phyloP scores from a whole-genome alignment of 495 filamentous ascomycete genomes.

The Aspergillus asperescens region DNA sequence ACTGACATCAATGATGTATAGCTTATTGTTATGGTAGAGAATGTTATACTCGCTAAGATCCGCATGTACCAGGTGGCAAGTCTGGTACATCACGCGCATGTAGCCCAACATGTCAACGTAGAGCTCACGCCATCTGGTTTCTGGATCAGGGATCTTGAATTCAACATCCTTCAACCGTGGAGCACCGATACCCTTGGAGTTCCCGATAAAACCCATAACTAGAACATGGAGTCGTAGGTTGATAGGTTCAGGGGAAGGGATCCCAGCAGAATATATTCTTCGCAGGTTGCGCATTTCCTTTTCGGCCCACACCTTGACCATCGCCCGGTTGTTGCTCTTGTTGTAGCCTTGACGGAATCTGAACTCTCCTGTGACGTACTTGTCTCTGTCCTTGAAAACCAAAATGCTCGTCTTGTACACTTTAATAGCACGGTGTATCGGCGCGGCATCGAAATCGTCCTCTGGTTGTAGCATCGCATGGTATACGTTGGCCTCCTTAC shows the following conservation, averaged over 20 bases:
- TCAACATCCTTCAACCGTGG: conserved; percentile 76
- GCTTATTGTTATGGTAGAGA: conserved; percentile 74
- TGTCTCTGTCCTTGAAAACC: conserved; percentile 94
- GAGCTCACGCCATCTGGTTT: conserved; percentile 61
- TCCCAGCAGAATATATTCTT: conserved; percentile 72
- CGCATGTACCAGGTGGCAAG: conserved; percentile 85
- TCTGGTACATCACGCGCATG: conserved; percentile 89
- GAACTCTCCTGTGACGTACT: conserved; percentile 90
- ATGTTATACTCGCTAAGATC: conserved; percentile 98
- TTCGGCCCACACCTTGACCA: conserved; percentile 98
- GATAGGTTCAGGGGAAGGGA: conserved; percentile 85
- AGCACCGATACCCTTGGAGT: conserved; percentile 77
- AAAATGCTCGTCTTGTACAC: conserved; percentile 97
- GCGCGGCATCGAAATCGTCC: conserved; percentile 32
- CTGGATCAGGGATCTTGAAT: conserved; percentile 50
- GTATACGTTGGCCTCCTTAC: conserved; percentile 98
- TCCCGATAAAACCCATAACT: conserved; percentile 88
- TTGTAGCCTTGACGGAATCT: conserved; percentile 77
- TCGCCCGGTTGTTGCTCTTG: conserved; percentile 85
- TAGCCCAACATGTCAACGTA: conserved; percentile 81
- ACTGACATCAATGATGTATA: conserved; percentile 95
- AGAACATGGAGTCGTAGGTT: conserved; percentile 84
- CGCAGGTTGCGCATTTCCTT: conserved; percentile 96
- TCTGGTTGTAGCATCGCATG: conserved; percentile 57
- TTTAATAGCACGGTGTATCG: conserved; percentile 78